Evolutionary conservation across 768 basidiomycete species (phyloP).

Genomic region (Trichaptum fuscoviolaceum): DNA sequence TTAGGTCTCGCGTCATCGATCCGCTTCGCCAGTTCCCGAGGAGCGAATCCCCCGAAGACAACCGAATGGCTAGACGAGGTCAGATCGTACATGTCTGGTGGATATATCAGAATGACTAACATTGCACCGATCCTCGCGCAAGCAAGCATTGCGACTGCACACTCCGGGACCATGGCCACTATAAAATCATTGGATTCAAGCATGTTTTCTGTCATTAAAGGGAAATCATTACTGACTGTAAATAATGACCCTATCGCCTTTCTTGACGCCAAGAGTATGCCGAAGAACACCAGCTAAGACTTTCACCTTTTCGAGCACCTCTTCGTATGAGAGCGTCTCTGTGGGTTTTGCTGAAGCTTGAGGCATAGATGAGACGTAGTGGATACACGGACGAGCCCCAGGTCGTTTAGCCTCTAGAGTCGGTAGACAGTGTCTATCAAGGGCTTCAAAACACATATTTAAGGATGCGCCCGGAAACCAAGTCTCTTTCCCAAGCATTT

Average conservation of each 20-base stretch:
- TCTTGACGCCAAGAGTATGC: slow-evolving; percentile 1
- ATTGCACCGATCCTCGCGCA: slow-evolving; percentile 4
- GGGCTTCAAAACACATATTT: slow-evolving; percentile 2
- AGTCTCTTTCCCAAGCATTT: neutral
- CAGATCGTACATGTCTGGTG: neutral
- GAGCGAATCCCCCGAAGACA: slow-evolving; percentile 3
- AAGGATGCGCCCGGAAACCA: neutral
- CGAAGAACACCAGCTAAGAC: neutral
- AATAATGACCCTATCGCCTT: neutral
- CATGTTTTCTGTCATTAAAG: neutral
- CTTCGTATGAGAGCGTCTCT: slow-evolving; percentile 3
- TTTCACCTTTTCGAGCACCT: neutral
- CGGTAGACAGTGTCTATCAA: slow-evolving; percentile 1
- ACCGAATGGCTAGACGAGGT: neutral
- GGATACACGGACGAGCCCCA: neutral
- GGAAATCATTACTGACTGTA: slow-evolving; percentile 1
- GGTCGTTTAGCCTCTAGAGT: neutral
- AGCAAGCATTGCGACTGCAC: slow-evolving; percentile 1
- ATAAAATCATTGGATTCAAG: neutral
- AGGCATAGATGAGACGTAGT: slow-evolving; percentile 1
- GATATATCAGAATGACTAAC: neutral
- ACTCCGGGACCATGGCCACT: slow-evolving; percentile 4
- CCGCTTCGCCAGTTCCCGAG: slow-evolving; percentile 3
- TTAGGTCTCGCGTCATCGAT: slow-evolving; percentile 2
- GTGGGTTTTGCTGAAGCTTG: neutral